phyloP scores from a whole-genome alignment of 768 basidiomycete species.

The Pleurotus pulmonarius region DNA sequence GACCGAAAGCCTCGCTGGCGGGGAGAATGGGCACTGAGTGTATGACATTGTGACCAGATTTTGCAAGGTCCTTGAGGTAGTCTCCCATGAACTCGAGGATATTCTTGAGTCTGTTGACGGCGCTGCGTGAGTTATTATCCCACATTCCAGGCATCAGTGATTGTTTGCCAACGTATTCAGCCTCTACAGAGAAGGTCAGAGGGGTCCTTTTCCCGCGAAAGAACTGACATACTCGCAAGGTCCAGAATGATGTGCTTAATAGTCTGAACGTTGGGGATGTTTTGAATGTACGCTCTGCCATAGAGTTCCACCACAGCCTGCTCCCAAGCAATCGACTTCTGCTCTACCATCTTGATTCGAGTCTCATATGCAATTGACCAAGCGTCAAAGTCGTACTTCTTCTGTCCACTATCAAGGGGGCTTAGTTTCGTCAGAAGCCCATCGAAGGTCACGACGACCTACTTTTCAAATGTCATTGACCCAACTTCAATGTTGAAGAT shows the following conservation, averaged over 20 bases:
- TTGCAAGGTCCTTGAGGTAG: not conserved
- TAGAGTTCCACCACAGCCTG: not conserved
- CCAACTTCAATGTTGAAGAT: conserved; percentile 6
- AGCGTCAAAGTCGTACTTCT: not conserved
- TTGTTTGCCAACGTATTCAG: conserved; percentile 12
- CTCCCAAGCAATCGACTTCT: not conserved
- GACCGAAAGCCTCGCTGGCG: conserved; percentile 1
- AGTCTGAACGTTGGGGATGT: not conserved
- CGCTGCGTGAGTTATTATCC: conserved; percentile 6
- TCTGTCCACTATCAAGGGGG: not conserved
- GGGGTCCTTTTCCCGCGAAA: not conserved
- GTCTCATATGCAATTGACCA: conserved; percentile 2
- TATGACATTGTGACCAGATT: conserved; percentile 2
- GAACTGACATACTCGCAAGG: conserved; percentile 11
- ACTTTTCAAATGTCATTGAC: not conserved
- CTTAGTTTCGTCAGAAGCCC: not conserved
- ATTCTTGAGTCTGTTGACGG: not conserved
- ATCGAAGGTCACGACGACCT: not conserved
- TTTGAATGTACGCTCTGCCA: too few relatives aligned
- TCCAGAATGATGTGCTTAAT: conserved; percentile 12
- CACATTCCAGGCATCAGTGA: conserved; percentile 12
- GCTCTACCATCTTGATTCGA: conserved; percentile 5
- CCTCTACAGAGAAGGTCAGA: not conserved
- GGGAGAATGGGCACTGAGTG: not conserved
- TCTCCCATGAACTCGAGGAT: not conserved